Percentiles rank a stretch among this genome's conserved stretches.
Conservation (phyloP, 179 eudicot genomes). For the Actinidia chinensis region DNA sequence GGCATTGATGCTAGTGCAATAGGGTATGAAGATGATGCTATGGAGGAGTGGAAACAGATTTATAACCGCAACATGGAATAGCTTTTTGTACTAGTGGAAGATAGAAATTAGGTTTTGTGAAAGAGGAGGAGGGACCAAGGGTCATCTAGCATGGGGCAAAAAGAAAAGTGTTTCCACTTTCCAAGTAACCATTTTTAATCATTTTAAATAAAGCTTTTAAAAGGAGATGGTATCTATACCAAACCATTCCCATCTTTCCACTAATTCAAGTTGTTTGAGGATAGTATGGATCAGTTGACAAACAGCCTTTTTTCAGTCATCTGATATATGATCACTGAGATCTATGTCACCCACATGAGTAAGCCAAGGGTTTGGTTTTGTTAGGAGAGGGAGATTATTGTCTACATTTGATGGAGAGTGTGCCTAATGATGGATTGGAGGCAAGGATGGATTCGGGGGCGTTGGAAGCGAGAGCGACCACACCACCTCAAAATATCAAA, state of each 20-base stretch:
- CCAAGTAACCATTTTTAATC: not conserved
- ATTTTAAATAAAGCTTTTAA: not conserved
- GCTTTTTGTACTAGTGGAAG: slow-evolving; percentile 1
- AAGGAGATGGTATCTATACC: not conserved
- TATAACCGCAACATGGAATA: not conserved
- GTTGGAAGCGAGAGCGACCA: too few relatives aligned
- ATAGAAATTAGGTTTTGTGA: not conserved
- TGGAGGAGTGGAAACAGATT: not conserved
- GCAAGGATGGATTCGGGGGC: too few relatives aligned
- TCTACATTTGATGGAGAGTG: too few relatives aligned
- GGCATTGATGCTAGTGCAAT: not conserved
- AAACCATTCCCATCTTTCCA: not conserved
- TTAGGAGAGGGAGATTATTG: too few relatives aligned
- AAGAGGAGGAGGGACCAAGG: not conserved
- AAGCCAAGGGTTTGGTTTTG: not conserved
- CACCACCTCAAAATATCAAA: too few relatives aligned
- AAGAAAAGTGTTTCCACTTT: not conserved
- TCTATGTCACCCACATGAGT: not conserved
- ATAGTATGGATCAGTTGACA: not conserved
- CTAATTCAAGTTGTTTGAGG: not conserved
- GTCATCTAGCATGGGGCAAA: not conserved
- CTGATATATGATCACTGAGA: not conserved
- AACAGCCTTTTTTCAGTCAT: not conserved
- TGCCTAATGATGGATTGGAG: too few relatives aligned
- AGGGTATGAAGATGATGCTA: not conserved